These are phyloP conservation scores for Calycina herbarum DNA, from an alignment of 2,329 filamentous ascomycete genomes.

Conservation along the genomic window DNA sequence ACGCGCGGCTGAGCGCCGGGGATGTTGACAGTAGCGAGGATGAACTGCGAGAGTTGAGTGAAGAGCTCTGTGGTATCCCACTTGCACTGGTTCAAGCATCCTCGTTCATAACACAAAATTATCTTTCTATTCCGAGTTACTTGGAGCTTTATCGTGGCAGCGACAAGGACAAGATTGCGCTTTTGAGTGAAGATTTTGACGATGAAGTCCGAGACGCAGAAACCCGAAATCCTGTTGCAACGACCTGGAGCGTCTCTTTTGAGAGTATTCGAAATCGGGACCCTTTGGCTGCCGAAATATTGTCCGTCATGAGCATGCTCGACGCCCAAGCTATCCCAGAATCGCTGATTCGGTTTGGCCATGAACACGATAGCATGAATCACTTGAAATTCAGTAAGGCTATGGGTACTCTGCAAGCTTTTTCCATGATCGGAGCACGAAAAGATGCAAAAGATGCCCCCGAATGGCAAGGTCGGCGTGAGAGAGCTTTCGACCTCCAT, in stretches of 20 bases:
- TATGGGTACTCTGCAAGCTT: conserved; percentile 39
- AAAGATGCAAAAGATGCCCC: conserved; percentile 13
- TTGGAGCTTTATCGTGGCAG: conserved; percentile 13
- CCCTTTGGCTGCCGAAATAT: conserved; percentile 21
- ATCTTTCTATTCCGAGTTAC: conserved; percentile 12
- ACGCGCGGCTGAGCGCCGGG: conserved; percentile 19
- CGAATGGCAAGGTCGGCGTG: conserved; percentile 6
- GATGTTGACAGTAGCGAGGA: neutral
- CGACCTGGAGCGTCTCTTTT: conserved; percentile 22
- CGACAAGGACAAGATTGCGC: conserved; percentile 7
- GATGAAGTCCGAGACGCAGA: conserved; percentile 6
- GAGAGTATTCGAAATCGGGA: conserved; percentile 15
- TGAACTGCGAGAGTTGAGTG: conserved; percentile 8
- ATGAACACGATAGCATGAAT: neutral
- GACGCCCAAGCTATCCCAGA: conserved; percentile 27
- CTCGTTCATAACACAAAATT: conserved; percentile 16
- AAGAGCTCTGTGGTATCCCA: conserved; percentile 16
- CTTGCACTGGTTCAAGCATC: conserved; percentile 23
- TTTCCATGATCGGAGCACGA: conserved; percentile 38
- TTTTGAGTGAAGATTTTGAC: conserved; percentile 13
- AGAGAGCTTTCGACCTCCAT: conserved; percentile 21
- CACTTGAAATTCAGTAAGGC: conserved; percentile 37
- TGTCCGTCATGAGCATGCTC: conserved; percentile 25
- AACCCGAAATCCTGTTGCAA: conserved; percentile 13
- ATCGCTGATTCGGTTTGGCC: conserved; percentile 11